Evolutionary conservation across 257 asterid species (phyloP), one percentile per base, ranked within the genome.

Genomic region (Ophiorrhiza pumila): DNA sequence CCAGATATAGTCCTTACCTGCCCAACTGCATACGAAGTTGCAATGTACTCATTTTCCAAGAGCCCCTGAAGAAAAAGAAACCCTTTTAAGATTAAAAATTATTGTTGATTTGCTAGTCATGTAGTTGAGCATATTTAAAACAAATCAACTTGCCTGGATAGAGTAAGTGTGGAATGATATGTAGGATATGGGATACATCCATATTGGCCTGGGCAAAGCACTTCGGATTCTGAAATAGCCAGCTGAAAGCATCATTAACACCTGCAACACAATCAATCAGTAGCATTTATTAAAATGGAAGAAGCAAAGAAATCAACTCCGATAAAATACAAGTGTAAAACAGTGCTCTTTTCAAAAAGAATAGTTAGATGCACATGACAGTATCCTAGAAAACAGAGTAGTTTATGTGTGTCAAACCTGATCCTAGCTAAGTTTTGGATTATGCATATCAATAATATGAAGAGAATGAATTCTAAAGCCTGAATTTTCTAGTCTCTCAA

Each of bases 101-200:
- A 47, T 23, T 47, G 11, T 7, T 62, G 27, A 25, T 41, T 64
- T 34, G 27, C 29, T 55, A 42, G 55, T 32, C 60, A 56, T 74
- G 20, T 31, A 37, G 7, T 41, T 23, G 37, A 23, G 22, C 17
- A 25, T 37, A 68, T 37, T n/a, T 2, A 29, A 8, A 69, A 23
- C 5, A 17, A 50, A 52, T 43, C 17, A 65, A 79, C 94, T 85
- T 87, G 84, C 99, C 96, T 92, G 97, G 75, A 95, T 83, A 41
- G 98, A 87, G 74, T 89, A 95, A 53, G 99, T 89, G 61, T 95
- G 98, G 87, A 92, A 95, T 11, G 99, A 80, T 41, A 95, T 27
- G 82, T 92, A 92, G 5, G 99, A 92, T 34, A 90, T 27, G 27
- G 99, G 99, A 82, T 95, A 95, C 90, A 84, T 82, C 99, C 99